Base-by-base conservation (phyloP, 176 grass and related monocot species). In the Saccharum officinarum region DNA sequence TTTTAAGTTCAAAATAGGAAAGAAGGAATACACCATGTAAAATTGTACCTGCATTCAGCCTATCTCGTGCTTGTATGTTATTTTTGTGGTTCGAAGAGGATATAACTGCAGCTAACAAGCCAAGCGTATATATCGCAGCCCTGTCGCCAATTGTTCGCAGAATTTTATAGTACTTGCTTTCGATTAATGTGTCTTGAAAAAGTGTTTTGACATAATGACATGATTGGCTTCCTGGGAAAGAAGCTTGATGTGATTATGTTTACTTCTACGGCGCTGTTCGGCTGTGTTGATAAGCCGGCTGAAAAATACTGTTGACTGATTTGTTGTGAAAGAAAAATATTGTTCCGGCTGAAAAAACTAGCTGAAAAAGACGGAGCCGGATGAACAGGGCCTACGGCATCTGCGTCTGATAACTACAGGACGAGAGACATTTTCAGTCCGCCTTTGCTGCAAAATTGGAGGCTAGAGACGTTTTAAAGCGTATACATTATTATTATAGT, bases 1-100 rank as follows among this genome's bases (percentile, higher is more conserved):
- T 49, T 69, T 61, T 22, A 39, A 84, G 47, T 87, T 80, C 50
- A 47, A 71, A 87, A 83, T 64, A 49, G 37, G 39, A 82, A 76
- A 74, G 75, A 91, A 87, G 67, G 40, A 33, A 80, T 84, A 84
- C 46, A 87, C 67, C 57, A 37, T 87, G 75, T 83, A 41, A 80
- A 69, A 61, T 47, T 14, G 75, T 74, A 38, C 1, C 10, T 42
- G 23, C 81, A 16, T 36, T 69, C 4, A 57, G 54, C 26, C 67
- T 23, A 11, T 33, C 67, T 33, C 47, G 39, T 80, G 75, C n/a
- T 46, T 84, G 26, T 80, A 74, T 84, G 12, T 36, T 73, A 17
- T 16, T 77, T 63, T 0, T 64, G 0, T 31, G n/a, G 10, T 10
- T 39, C 1, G 15, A 69, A 72, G 49, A 80, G 60, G 13, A 31